Evolutionary conservation across 2,329 filamentous ascomycete genomes (phyloP), one percentile per base, ranked within the genome.

Genomic region (Thielaviopsis punctulata): DNA sequence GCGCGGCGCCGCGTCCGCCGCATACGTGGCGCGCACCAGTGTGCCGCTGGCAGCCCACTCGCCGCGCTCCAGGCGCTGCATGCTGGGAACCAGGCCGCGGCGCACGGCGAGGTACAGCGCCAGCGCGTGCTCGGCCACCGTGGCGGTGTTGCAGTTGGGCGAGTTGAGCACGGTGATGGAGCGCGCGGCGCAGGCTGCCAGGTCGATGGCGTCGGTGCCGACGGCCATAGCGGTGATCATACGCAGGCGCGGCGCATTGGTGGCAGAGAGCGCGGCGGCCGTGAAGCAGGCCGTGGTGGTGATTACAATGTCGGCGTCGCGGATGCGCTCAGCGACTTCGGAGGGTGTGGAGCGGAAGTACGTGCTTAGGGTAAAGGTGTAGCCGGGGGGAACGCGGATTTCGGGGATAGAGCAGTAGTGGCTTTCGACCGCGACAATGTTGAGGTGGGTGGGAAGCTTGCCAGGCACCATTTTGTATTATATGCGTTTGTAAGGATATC

Each of bases 91-190:
- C 5, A 53, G 15, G n/a, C 41, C 10, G 15, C 59, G 55, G 7
- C 59, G 57, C 9, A 53, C 43, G 0, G 84, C 78, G 65, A 92
- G 77, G 53, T 90, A 69, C 43, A 92, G 69, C 51, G 80, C 80
- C 51, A 89, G 75, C 0, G 84, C 87, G 60, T 88, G 84, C 62
- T 88, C 84, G 0, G 84, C 84, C 0, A 85, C 86, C 0, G 86
- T 85, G 53, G 83, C 77, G 58, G 89, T 87, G 62, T 92, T 92
- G 1, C 86, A 86, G 18, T 77, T 76, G 0, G 86, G 85, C 23
- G 78, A 83, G 64, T 90, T 92, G 52, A 90, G 80, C 2, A 92
- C 85, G 49, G 89, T 80, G 55, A 90, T 80, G 19, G 86, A 86
- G 51, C 79, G 71, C 39, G 75, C 71, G 0, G 84, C 90, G 2